Evolutionary conservation across 768 basidiomycete species (phyloP).

Genomic region (Stropharia rugosoannulata): DNA sequence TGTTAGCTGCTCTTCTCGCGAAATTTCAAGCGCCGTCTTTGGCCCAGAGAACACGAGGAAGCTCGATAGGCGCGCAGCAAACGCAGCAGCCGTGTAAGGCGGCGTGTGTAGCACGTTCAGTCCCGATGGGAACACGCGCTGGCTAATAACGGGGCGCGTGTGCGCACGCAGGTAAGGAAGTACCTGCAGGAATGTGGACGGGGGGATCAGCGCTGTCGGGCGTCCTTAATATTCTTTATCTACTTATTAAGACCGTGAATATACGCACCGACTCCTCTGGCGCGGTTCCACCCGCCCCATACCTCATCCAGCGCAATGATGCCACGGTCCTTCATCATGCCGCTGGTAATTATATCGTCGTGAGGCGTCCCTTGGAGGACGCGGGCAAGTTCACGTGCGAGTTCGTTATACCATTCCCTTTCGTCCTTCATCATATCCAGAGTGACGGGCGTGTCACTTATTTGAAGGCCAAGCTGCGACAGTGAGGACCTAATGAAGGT

Average conservation of each 20-base stretch:
- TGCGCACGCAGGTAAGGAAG: conserved; percentile 63
- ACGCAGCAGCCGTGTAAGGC: conserved; percentile 63
- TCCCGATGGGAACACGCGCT: conserved; percentile 70
- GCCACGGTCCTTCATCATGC: conserved; percentile 78
- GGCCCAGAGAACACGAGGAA: conserved; percentile 49
- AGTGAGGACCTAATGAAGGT: conserved; percentile 88
- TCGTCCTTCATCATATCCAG: conserved; percentile 88
- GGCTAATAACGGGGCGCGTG: conserved; percentile 66
- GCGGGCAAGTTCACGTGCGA: conserved; percentile 78
- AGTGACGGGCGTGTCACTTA: conserved; percentile 79
- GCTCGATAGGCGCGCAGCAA: conserved; percentile 63
- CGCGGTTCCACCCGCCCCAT: conserved; percentile 96
- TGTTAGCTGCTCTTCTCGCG: conserved; percentile 65
- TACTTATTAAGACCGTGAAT: conserved; percentile 5
- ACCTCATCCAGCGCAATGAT: conserved; percentile 89
- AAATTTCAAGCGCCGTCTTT: conserved; percentile 68
- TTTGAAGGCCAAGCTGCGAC: conserved; percentile 83
- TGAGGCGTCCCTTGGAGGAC: conserved; percentile 53
- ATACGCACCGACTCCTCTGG: conserved; percentile 80
- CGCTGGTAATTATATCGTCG: conserved; percentile 31
- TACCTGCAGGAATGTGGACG: conserved; percentile 78
- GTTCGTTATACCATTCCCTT: conserved; percentile 70
- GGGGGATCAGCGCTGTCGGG: conserved; percentile 73
- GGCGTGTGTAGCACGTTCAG: conserved; percentile 85
- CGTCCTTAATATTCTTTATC: conserved; percentile 4